phyloP scores from a whole-genome alignment of 2,329 filamentous ascomycete species.

The Zalaria obscura region DNA sequence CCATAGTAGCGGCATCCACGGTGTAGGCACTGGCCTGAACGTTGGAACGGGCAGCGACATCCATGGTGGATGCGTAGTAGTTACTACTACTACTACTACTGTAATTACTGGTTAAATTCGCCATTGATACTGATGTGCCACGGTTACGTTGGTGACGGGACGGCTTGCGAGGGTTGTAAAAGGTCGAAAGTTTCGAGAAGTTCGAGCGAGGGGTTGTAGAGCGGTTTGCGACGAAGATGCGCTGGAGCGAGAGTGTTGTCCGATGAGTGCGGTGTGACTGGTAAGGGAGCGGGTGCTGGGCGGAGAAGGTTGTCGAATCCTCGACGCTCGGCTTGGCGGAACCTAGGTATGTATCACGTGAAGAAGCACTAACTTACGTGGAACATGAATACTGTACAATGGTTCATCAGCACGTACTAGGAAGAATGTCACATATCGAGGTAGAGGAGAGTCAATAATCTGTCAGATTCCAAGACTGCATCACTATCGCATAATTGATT shows the following conservation, averaged over 20 bases:
- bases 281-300: neutral
- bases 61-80: conserved; percentile 31
- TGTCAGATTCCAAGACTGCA: too few species aligned
- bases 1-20: conserved; percentile 54
- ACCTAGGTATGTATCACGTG: too few species aligned
- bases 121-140: conserved; percentile 45
- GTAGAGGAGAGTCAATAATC: too few species aligned
- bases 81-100: conserved; percentile 60
- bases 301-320: neutral
- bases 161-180: conserved; percentile 1
- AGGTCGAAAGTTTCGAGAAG: too few species aligned
- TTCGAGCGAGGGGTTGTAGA: too few species aligned
- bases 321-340: too few species aligned
- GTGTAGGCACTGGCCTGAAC: conserved; percentile 87
- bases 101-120: conserved; percentile 54
- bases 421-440: too few species aligned
- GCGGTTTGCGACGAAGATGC: neutral
- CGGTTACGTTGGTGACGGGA: conserved; percentile 21
- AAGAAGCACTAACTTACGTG: too few species aligned
- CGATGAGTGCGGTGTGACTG: too few species aligned
- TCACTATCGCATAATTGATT: too few species aligned
- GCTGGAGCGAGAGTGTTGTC: neutral
- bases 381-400: too few species aligned
- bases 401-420: too few species aligned
- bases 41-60: conserved; percentile 55